Evolutionary conservation across 2,329 filamentous ascomycete genomes (phyloP), one percentile per base, ranked within the genome.

Genomic region (Cladosporium sp.): DNA sequence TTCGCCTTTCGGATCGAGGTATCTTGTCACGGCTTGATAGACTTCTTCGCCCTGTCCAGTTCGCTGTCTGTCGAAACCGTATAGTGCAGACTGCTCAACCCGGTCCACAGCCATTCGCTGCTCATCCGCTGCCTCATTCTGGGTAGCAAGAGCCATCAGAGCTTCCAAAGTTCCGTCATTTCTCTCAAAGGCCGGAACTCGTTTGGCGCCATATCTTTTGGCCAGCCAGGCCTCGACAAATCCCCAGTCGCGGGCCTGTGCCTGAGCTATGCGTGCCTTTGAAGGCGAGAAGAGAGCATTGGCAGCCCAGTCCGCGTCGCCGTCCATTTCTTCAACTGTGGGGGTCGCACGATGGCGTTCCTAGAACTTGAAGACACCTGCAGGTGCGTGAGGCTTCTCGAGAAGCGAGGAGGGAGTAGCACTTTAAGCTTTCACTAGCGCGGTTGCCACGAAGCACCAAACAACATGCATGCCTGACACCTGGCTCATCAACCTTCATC

Each of bases 191-290:
- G 76, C 65, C 0, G 89, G 90, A 0, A 84, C 72, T 0, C 77
- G 66, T 39, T 78, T 79, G 25, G 80, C 78, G 38, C 77, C 76
- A 58, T 86, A 87, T 62, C 86, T 86, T 52, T 79, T 77, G 39
- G 77, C 75, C 7, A 96, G 80, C 91, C 92, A 97, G 59, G 76
- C 75, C 69, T 94, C 89, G 58, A 96, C 79, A 57, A 87, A 89
- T 49, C 83, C 84, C 92, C 92, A 97, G 69, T 96, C 91, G 64
- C 92, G 91, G 40, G 89, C 87, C 55, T 86, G 83, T 11, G 86
- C 86, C 55, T 87, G 86, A 58, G 88, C 86, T 53, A 86, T 84
- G 52, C 88, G 85, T 18, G 79, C 79, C 66, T 82, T 82, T 6
- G 78, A 78, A 5, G 80, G 80, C 2, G 80, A 83, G 57, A 80